Percentiles rank a stretch among this genome's conserved stretches.
These are phyloP conservation scores for Bassia scoparia DNA, from an alignment of 148 eudicot genomes.

Conservation along the genomic window DNA sequence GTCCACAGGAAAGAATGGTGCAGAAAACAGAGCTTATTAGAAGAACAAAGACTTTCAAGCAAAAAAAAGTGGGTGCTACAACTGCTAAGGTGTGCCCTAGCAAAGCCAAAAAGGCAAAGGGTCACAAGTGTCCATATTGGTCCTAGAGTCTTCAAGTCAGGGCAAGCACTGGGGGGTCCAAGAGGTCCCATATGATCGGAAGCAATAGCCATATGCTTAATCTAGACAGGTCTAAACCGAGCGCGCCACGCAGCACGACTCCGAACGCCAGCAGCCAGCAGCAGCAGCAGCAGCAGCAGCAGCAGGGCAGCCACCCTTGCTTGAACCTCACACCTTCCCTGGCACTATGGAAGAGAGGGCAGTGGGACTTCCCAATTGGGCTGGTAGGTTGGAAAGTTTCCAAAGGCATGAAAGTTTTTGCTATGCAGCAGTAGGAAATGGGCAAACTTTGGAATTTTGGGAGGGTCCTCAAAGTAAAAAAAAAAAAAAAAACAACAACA, in stretches of 20 bases:
- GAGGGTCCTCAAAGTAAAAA: slow-evolving; percentile 4
- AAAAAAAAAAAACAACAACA: neutral
- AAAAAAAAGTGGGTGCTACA: slow-evolving; percentile 13
- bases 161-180: slow-evolving; percentile 97
- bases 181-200: slow-evolving; percentile 77
- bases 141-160: slow-evolving; percentile 66
- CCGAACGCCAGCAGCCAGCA: slow-evolving; percentile 17
- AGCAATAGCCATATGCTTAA: slow-evolving; percentile 18
- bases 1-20: slow-evolving; percentile 47
- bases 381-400: slow-evolving; percentile 35
- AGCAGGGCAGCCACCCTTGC: slow-evolving; percentile 21
- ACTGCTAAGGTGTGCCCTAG: slow-evolving; percentile 24
- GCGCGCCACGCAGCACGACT: neutral
- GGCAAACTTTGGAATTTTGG: neutral
- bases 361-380: slow-evolving; percentile 38
- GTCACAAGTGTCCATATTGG: slow-evolving; percentile 85
- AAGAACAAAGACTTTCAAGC: slow-evolving; percentile 3
- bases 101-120: slow-evolving; percentile 50
- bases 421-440: slow-evolving; percentile 14
- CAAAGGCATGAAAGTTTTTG: slow-evolving; percentile 20
- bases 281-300: slow-evolving; percentile 13
- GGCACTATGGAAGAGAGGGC: slow-evolving; percentile 56
- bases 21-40: slow-evolving; percentile 30
- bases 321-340: slow-evolving; percentile 91
- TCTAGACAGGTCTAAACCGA: neutral